Evolutionary conservation across 371 early-diverging fungal species (phyloP).

Genomic region (Globomyces sp.): DNA sequence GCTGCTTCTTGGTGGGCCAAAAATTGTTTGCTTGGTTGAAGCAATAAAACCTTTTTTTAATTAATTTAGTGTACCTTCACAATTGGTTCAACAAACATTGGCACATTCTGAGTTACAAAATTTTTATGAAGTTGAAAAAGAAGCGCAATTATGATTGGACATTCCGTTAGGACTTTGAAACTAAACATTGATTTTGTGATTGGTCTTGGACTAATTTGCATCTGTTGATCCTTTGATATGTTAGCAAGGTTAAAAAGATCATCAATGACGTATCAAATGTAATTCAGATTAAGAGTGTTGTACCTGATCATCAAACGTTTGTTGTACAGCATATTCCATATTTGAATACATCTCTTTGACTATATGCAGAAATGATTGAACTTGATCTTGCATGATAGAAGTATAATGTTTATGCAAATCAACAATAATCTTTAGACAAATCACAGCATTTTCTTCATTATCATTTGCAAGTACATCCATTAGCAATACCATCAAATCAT

Average conservation of each 20-base stretch:
- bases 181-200: slow-evolving; percentile 47
- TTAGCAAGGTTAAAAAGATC: background rate
- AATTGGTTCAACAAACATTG: slow-evolving; percentile 84
- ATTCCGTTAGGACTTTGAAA: slow-evolving; percentile 96
- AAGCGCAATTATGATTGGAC: slow-evolving; percentile 96
- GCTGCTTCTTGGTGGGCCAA: slow-evolving; percentile 69
- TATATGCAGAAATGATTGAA: slow-evolving; percentile 86
- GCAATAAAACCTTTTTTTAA: slow-evolving; percentile 57
- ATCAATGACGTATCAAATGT: background rate
- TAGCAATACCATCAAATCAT: slow-evolving; percentile 59
- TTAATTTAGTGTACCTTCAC: slow-evolving; percentile 55
- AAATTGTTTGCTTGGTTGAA: slow-evolving; percentile 77
- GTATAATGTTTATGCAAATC: slow-evolving; percentile 90
- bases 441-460: slow-evolving; percentile 95
- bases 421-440: slow-evolving; percentile 88
- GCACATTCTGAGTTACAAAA: slow-evolving; percentile 74
- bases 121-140: slow-evolving; percentile 84
- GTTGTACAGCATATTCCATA: slow-evolving; percentile 80
- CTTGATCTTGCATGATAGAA: slow-evolving; percentile 72
- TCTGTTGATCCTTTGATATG: background rate
- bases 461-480: slow-evolving; percentile 81
- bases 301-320: slow-evolving; percentile 68
- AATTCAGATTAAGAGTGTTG: background rate
- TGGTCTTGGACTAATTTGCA: background rate
- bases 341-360: slow-evolving; percentile 89